Conservation (phyloP, 148 eudicot genomes). For the Linanthus parryae region DNA sequence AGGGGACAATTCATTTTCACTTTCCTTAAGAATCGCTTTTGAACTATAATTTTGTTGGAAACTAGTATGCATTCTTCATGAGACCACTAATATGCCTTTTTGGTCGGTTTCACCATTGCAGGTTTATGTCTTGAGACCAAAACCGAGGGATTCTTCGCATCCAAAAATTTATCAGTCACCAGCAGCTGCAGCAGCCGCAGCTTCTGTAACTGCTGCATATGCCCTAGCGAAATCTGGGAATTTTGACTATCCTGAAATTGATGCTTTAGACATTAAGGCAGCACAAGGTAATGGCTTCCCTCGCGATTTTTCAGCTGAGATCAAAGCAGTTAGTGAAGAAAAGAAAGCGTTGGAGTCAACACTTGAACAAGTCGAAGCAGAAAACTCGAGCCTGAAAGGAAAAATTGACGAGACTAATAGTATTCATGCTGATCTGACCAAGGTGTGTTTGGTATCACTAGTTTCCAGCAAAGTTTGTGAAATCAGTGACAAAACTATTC, state of each 20-base stretch:
- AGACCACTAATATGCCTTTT: conserved; percentile 3
- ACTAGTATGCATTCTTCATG: neutral
- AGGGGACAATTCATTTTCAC: too few species aligned
- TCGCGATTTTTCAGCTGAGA: conserved; percentile 26
- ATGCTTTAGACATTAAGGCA: conserved; percentile 23
- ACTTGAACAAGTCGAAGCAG: conserved; percentile 47
- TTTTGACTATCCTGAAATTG: conserved; percentile 25
- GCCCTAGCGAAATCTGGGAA: conserved; percentile 52
- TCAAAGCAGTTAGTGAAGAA: conserved; percentile 34
- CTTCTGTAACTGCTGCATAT: conserved; percentile 95
- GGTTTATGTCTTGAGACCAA: conserved; percentile 85
- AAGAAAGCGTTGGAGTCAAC: conserved; percentile 57
- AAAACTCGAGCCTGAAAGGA: conserved; percentile 53
- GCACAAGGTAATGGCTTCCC: conserved; percentile 24
- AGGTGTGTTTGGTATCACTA: conserved; percentile 35
- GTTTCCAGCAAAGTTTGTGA: neutral
- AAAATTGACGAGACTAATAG: conserved; percentile 60
- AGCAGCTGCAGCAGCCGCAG: conserved; percentile 97
- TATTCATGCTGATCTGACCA: conserved; percentile 63
- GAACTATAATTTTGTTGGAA: neutral
- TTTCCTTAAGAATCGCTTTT: neutral
- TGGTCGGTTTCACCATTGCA: conserved; percentile 17
- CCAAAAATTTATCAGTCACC: conserved; percentile 86
- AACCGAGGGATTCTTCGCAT: conserved; percentile 47
- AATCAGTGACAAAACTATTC: neutral